phyloP scores from a whole-genome alignment of 208 protist genomes.

The Leishmania martiniquensis region DNA sequence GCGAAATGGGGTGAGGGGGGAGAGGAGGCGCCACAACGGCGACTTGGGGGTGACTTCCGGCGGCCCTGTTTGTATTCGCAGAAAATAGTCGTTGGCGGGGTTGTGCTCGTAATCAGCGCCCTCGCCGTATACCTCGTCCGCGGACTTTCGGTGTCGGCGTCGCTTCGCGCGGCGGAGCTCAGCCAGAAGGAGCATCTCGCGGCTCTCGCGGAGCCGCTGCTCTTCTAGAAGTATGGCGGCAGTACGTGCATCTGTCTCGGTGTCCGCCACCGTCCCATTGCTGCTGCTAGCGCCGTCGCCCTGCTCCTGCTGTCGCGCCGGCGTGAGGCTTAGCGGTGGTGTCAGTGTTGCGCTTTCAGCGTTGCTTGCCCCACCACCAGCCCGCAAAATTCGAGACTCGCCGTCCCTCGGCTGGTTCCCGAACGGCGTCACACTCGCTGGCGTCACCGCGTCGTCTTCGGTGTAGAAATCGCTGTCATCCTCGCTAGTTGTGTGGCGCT shows the following conservation, averaged over 20 bases:
- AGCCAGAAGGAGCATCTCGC: conserved; percentile 28
- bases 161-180: conserved; percentile 34
- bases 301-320: conserved; percentile 1
- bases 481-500: conserved; percentile 9
- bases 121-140: conserved; percentile 47
- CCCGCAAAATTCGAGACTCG: background rate
- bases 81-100: conserved; percentile 19
- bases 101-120: conserved; percentile 30
- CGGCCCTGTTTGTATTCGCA: background rate
- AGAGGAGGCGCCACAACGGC: conserved; percentile 23
- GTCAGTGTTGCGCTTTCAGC: conserved; percentile 12
- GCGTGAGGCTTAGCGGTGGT: background rate
- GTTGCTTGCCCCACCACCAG: background rate
- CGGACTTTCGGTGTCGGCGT: conserved; percentile 29
- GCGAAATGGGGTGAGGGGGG: conserved; percentile 16
- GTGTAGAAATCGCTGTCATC: conserved; percentile 23
- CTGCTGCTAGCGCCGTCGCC: background rate
- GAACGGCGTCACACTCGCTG: conserved; percentile 6
- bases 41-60: background rate
- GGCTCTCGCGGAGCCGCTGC: conserved; percentile 14
- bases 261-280: background rate
- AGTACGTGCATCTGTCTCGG: conserved; percentile 11
- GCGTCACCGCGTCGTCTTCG: background rate
- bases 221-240: conserved; percentile 12
- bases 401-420: background rate